Conservation (phyloP, 768 basidiomycete genomes). For the Kwoniella botswanensis region DNA sequence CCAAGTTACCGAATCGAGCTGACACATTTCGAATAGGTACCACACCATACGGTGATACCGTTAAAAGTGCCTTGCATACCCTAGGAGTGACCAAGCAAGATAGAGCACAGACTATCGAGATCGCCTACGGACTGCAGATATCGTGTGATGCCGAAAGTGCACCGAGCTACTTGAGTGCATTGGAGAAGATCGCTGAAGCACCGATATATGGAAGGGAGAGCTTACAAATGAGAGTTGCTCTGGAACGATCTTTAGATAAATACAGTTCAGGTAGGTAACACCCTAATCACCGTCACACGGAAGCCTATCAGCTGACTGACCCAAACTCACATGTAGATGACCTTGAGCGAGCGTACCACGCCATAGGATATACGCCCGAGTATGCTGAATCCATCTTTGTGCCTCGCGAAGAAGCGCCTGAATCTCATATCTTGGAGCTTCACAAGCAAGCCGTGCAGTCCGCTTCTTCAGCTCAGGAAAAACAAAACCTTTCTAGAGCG, state of each 20-base stretch:
- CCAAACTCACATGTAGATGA: constrained; percentile 26
- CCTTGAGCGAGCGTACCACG: constrained; percentile 37
- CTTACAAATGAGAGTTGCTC: constrained; percentile 35
- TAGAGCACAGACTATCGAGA: constrained; percentile 29
- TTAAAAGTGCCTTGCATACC: constrained; percentile 8
- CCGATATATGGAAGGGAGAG: constrained; percentile 30
- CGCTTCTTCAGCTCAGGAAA: constrained; percentile 20
- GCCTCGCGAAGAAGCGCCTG: constrained; percentile 40
- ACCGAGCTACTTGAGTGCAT: constrained; percentile 34
- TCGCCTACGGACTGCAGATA: constrained; percentile 43
- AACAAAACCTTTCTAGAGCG: constrained; percentile 29
- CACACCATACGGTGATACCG: constrained; percentile 11
- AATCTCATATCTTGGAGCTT: constrained; percentile 40
- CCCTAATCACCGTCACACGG: neutral
- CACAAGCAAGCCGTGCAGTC: constrained; percentile 41
- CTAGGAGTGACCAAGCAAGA: constrained; percentile 41
- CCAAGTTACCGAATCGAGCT: neutral
- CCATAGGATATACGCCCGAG: constrained; percentile 37
- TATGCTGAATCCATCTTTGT: constrained; percentile 34
- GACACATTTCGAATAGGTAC: neutral
- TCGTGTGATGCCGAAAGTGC: constrained; percentile 22
- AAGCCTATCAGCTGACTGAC: constrained; percentile 9
- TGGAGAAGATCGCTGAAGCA: constrained; percentile 34
- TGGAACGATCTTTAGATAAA: constrained; percentile 43
- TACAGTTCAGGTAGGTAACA: constrained; percentile 34